These are phyloP conservation scores for Russula brevipes DNA, from an alignment of 768 basidiomycete species.

Conservation along the genomic window DNA sequence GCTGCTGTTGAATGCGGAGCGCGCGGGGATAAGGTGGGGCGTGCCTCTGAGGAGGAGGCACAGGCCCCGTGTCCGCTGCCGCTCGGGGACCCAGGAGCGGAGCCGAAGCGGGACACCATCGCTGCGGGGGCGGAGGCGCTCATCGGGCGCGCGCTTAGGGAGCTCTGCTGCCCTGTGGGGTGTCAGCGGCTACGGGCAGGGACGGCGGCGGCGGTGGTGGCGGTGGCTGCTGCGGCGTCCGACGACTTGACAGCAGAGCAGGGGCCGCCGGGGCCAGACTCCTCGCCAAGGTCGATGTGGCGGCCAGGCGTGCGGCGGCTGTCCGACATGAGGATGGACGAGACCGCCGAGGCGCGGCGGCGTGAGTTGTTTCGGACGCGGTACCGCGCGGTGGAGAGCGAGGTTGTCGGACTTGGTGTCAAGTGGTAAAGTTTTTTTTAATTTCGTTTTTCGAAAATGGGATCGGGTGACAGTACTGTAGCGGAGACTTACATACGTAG, in stretches of 20 bases:
- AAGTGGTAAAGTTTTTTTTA: slow-evolving; percentile 16
- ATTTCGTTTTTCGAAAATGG: no score
- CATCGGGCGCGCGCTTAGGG: slow-evolving; percentile 37
- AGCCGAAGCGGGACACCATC: no score
- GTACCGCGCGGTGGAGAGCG: slow-evolving; percentile 83
- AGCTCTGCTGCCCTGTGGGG: slow-evolving; percentile 35
- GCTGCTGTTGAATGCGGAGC: no score
- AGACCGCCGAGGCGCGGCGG: slow-evolving; percentile 40
- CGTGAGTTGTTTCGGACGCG: slow-evolving; percentile 62
- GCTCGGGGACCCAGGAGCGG: neutral
- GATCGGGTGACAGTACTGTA: no score
- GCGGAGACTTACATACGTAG: no score
- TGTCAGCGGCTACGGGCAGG: neutral
- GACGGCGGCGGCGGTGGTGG: no score
- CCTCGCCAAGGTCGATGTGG: slow-evolving; percentile 19
- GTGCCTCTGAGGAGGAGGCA: neutral
- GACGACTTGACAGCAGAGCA: no score
- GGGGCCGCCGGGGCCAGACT: neutral
- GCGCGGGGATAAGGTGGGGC: no score
- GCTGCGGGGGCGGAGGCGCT: slow-evolving; percentile 34
- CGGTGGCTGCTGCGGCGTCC: no score
- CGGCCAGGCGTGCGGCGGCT: slow-evolving; percentile 27
- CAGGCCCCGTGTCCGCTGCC: no score
- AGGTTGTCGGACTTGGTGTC: slow-evolving; percentile 52
- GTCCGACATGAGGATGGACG: slow-evolving; percentile 33